Base-by-base conservation (phyloP, 176 grass and related monocot species). In the Cenchrus purpureus region DNA sequence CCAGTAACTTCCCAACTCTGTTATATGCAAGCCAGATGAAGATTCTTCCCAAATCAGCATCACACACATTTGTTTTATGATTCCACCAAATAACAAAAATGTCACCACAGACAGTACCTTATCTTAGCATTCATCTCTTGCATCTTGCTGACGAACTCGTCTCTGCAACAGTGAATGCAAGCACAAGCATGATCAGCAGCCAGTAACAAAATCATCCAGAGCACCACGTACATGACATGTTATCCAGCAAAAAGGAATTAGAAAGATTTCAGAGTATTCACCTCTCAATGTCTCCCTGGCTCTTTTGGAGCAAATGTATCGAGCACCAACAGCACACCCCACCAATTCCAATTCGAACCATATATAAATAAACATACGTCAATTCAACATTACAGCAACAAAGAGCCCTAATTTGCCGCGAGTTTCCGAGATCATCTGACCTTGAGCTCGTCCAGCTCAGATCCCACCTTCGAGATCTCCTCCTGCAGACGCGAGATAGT, bases 91-190 rank as follows among this genome's bases (percentile, higher is more conserved):
- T 7, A 87, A 45, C 14, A 15, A 68, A 43, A 34, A 73, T 61
- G 2, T 61, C 56, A 80, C 50, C 14, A 87, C 32, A 72, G 10
- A 15, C 3, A 80, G 32, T 78, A 98, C 95, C 91, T 98, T 90
- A 98, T 98, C 79, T 85, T 90, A 62, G 76, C 14, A 20, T 95
- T 98, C 80, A 98, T 79, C 69, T 95, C 83, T 75, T 52, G 34
- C 95, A 95, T 93, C 63, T 82, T 80, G 45, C 52, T 76, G 64
- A 91, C 89, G 74, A 95, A 98, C 13, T 82, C 93, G 4, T 95
- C 91, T 81, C 93, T 95, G 45, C 43, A 76, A 29, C 69, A 89
- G 74, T 11, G 48, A 83, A 48, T 42, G 29, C 20, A 85, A 20
- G 44, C 8, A 0, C 11, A 73, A 22, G 20, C 29, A 67, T 67